A percentile compares a stretch with the other conserved stretches of the same genome.
phyloP scores from a whole-genome alignment of 169 alveolate genomes.

The Cyclospora cayetanensis region DNA sequence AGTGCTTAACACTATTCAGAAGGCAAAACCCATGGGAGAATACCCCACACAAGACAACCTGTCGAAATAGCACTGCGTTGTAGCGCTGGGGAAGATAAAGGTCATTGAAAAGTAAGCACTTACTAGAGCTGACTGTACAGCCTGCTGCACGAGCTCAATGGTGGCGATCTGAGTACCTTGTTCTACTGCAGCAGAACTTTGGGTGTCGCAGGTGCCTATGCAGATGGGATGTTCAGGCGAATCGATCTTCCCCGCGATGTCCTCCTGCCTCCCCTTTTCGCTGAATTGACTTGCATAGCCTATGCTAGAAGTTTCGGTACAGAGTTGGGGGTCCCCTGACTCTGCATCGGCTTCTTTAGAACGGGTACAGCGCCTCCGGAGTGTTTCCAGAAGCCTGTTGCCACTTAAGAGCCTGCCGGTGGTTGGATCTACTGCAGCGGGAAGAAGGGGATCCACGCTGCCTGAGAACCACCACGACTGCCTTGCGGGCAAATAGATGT shows the following conservation, averaged over 20 bases:
- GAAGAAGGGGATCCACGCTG: not conserved
- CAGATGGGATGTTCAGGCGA: not conserved
- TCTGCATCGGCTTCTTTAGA: not conserved
- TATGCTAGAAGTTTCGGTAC: no score
- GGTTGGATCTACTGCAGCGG: slow-evolving; percentile 42
- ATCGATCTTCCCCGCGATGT: not conserved
- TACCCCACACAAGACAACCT: no score
- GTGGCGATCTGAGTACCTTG: not conserved
- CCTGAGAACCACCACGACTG: not conserved
- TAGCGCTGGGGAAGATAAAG: not conserved
- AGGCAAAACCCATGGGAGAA: no score
- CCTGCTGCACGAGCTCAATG: slow-evolving; percentile 46
- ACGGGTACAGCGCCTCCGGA: not conserved
- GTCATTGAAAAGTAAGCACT: no score
- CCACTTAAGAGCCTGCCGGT: slow-evolving; percentile 29
- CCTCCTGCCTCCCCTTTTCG: not conserved
- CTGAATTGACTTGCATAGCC: not conserved
- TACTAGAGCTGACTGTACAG: slow-evolving; percentile 51
- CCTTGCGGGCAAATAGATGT: not conserved
- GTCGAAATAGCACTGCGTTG: no score
- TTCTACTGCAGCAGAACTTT: not conserved
- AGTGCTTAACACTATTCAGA: no score
- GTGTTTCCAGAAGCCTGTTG: not conserved
- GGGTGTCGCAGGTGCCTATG: not conserved
- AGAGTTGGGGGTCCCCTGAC: not conserved